Conservation (phyloP, 2,329 filamentous ascomycete species). For the Claviceps maximensis region DNA sequence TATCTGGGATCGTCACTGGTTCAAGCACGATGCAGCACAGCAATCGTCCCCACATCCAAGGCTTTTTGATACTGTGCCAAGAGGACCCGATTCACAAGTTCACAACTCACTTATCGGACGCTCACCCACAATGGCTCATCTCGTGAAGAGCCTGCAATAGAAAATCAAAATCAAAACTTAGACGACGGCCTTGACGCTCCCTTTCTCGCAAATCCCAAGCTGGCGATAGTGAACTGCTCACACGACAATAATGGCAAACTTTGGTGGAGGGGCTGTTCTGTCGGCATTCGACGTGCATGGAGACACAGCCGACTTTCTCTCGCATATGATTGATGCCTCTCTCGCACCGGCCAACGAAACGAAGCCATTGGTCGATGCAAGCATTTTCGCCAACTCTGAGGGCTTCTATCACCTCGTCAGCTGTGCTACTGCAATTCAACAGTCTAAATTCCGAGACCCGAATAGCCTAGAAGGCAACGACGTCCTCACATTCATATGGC, state of each 20-base stretch:
- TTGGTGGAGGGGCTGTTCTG: conserved; percentile 1
- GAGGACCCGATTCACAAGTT: background rate
- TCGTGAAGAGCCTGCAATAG: background rate
- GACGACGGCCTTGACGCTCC: background rate
- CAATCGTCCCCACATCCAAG: too few species aligned
- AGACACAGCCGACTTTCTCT: conserved; percentile 19
- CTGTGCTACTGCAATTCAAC: conserved; percentile 19
- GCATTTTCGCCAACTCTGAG: conserved; percentile 20
- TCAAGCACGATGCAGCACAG: background rate
- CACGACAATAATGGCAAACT: background rate
- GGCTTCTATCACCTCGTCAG: conserved; percentile 22
- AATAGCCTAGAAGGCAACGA: conserved; percentile 20
- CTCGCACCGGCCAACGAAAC: conserved; percentile 14
- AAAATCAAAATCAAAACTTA: background rate
- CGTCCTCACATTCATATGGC: conserved; percentile 19
- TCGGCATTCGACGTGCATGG: conserved; percentile 21
- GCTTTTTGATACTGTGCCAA: background rate
- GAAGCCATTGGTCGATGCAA: conserved; percentile 16
- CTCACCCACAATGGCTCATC: background rate
- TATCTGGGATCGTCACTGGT: too few species aligned
- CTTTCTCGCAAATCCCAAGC: background rate
- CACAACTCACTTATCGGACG: background rate
- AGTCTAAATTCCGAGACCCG: conserved; percentile 5
- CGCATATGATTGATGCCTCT: conserved; percentile 16
- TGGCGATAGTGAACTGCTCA: background rate